Conservation (phyloP, 2,329 filamentous ascomycete species). For the Ophioceras dolichostomum region DNA sequence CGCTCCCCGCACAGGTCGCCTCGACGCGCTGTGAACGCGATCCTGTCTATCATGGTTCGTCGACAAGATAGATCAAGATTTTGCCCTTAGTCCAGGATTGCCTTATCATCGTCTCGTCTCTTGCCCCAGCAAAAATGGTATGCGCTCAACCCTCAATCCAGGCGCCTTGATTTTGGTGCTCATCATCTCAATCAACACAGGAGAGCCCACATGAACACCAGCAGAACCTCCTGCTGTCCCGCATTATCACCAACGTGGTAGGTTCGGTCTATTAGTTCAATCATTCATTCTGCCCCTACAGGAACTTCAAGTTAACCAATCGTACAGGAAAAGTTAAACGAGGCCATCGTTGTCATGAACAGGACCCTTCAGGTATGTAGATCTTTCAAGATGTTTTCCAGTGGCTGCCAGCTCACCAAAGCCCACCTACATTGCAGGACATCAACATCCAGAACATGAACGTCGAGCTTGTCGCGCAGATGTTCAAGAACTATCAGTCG, state of each 20-base stretch:
- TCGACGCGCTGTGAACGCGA: no score
- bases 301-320: not conserved
- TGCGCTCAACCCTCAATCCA: no score
- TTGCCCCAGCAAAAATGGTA: constrained; percentile 2
- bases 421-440: constrained; percentile 53
- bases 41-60: no score
- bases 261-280: no score
- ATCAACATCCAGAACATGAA: constrained; percentile 99
- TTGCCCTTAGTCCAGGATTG: no score
- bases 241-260: constrained; percentile 97
- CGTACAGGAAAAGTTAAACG: constrained; percentile 85
- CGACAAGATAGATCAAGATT: no score
- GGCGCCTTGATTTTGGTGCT: not conserved
- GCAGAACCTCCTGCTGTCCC: constrained; percentile 82
- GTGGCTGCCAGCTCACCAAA: no score
- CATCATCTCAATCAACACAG: constrained; percentile 23
- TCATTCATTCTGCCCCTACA: no score
- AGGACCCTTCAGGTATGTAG: constrained; percentile 74
- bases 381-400: not conserved
- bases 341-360: constrained; percentile 85
- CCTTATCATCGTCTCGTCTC: no score
- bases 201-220: constrained; percentile 97
- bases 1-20: no score
- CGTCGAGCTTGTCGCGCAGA: constrained; percentile 91
- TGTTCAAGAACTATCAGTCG: constrained; percentile 99